These are phyloP conservation scores for Colletotrichum acutatum DNA, from an alignment of 2,329 filamentous ascomycete species.

Conservation along the genomic window DNA sequence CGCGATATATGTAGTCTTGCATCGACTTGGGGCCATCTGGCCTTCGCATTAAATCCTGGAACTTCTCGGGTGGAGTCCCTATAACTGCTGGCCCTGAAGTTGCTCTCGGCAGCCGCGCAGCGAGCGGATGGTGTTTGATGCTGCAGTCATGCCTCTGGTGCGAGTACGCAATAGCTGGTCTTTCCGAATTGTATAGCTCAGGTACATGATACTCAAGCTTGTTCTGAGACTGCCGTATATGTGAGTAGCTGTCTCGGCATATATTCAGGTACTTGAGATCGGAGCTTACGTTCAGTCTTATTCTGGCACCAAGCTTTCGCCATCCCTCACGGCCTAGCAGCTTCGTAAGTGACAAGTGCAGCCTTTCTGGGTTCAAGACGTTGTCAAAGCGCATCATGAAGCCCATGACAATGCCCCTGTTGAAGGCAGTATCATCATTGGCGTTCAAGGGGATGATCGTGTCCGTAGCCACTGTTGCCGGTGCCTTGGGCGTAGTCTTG, in stretches of 20 bases:
- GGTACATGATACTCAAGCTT: conserved; percentile 1
- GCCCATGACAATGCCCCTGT: conserved; percentile 41
- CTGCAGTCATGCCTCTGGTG: not conserved
- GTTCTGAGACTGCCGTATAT: not conserved
- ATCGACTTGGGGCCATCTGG: conserved; percentile 39
- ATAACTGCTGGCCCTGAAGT: conserved; percentile 11
- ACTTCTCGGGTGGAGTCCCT: not conserved
- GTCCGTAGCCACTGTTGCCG: conserved; percentile 29
- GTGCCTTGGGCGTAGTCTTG: not conserved
- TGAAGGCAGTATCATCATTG: conserved; percentile 41
- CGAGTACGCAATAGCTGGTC: not conserved
- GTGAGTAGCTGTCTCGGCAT: not conserved
- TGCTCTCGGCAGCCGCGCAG: not conserved
- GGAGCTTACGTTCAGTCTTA: conserved; percentile 37
- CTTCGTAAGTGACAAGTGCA: conserved; percentile 35
- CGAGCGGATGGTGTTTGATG: not conserved
- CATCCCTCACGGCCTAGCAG: conserved; percentile 38
- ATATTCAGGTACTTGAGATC: too few relatives aligned
- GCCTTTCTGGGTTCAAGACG: conserved; percentile 39
- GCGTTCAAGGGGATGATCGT: conserved; percentile 44
- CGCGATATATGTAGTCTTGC: conserved; percentile 51
- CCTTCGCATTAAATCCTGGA: conserved; percentile 28
- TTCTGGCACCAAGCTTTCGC: conserved; percentile 40
- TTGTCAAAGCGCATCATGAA: conserved; percentile 45
- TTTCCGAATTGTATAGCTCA: not conserved